phyloP scores from a whole-genome alignment of 108 stramenopile species.

The Pseudonitzschia multistriata region DNA sequence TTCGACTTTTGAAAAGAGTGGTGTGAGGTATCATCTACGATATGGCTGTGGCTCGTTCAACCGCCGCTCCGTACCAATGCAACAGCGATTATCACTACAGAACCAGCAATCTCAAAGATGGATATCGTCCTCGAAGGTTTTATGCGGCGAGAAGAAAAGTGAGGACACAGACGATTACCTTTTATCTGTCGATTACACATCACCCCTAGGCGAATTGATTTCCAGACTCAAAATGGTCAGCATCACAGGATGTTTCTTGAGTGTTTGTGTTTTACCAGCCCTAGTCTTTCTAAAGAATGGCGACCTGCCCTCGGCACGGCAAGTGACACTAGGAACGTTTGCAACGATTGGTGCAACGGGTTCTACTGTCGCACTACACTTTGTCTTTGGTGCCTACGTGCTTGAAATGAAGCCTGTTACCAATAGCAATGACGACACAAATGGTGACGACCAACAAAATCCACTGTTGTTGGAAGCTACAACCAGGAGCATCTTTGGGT shows the following conservation, averaged over 20 bases:
- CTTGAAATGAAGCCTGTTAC: conserved; percentile 16
- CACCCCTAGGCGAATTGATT: conserved; percentile 67
- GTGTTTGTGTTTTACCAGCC: conserved; percentile 67
- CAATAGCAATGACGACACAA: neutral
- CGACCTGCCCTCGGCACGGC: conserved; percentile 57
- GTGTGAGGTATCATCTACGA: neutral
- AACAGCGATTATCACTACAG: neutral
- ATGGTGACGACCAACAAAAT: neutral
- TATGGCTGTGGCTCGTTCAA: neutral
- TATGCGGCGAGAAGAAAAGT: neutral
- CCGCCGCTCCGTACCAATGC: neutral
- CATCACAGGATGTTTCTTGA: conserved; percentile 62
- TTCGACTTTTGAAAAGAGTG: neutral
- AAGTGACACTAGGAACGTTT: conserved; percentile 58
- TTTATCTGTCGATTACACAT: conserved; percentile 51
- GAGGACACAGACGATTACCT: neutral
- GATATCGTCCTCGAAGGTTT: neutral
- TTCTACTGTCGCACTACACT: conserved; percentile 68
- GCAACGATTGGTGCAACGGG: conserved; percentile 73
- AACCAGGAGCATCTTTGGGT: conserved; percentile 63
- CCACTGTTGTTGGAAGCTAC: conserved; percentile 37
- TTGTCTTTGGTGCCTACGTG: conserved; percentile 83
- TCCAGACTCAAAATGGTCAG: conserved; percentile 74
- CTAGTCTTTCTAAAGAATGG: conserved; percentile 48
- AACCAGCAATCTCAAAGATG: neutral